These are phyloP conservation scores for Pogostemon cablin DNA, from an alignment of 257 asterid species.

Conservation along the genomic window DNA sequence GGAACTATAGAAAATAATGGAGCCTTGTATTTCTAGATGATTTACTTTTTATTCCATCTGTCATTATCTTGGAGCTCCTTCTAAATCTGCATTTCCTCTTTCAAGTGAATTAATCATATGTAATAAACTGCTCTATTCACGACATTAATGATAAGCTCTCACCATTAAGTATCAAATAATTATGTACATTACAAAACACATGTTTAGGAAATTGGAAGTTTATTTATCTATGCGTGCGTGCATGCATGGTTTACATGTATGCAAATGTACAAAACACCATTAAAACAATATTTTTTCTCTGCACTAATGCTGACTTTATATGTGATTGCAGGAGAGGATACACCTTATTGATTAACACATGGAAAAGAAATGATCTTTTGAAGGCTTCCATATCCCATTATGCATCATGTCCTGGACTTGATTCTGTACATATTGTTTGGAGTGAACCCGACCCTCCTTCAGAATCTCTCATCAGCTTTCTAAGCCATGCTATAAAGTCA, in stretches of 20 bases:
- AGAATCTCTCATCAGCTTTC: slow-evolving; percentile 55
- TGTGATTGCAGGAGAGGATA: slow-evolving; percentile 65
- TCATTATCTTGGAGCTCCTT: no score
- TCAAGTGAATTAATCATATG: no score
- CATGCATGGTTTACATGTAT: background rate
- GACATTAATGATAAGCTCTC: no score
- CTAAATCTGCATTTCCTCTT: no score
- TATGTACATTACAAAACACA: no score
- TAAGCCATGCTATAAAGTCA: slow-evolving; percentile 46
- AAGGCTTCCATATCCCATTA: slow-evolving; percentile 63
- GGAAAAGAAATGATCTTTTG: slow-evolving; percentile 87
- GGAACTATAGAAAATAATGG: background rate
- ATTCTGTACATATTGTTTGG: slow-evolving; percentile 76
- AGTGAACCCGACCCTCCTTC: slow-evolving; percentile 83
- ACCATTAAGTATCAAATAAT: no score
- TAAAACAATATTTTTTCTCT: background rate
- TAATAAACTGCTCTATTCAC: no score
- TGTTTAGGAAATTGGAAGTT: no score
- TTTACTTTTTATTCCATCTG: no score
- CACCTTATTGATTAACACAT: slow-evolving; percentile 78
- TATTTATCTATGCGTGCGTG: no score
- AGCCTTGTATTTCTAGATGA: no score
- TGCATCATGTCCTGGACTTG: slow-evolving; percentile 40
- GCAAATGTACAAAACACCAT: background rate
- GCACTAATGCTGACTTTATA: slow-evolving; percentile 26